These are phyloP conservation scores for Ulvella scutata DNA, from an alignment of 139 green algal species.

Conservation along the genomic window DNA sequence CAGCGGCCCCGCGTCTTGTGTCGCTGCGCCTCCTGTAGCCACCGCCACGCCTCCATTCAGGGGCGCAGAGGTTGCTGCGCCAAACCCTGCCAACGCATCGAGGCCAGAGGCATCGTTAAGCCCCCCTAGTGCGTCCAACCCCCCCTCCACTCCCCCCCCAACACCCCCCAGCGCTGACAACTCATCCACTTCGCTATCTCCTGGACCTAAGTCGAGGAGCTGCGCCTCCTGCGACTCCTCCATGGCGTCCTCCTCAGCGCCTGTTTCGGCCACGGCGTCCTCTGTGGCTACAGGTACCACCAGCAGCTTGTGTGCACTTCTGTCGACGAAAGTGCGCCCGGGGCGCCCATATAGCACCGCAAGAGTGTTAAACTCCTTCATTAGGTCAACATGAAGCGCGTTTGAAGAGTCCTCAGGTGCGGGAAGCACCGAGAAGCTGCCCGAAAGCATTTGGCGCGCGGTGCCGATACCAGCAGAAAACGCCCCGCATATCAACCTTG, in stretches of 20 bases:
- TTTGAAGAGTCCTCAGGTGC: neutral
- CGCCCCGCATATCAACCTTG: neutral
- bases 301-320: neutral
- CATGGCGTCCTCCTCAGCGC: neutral
- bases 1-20: neutral
- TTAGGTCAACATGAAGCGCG: neutral
- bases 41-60: neutral
- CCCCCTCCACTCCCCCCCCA: neutral
- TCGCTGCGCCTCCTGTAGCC: no score
- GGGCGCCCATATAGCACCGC: neutral
- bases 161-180: neutral
- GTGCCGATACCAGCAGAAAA: neutral
- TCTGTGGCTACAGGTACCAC: neutral
- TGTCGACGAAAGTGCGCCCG: neutral
- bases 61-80: neutral
- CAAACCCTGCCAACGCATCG: no score
- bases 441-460: neutral
- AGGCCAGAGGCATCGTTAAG: no score
- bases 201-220: neutral
- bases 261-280: neutral
- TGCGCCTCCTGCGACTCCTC: neutral
- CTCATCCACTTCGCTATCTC: neutral
- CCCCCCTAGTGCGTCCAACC: neutral
- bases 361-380: neutral
- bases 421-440: neutral